phyloP scores from a whole-genome alignment of 2,329 filamentous ascomycete genomes.

The Colletotrichum falcatum region DNA sequence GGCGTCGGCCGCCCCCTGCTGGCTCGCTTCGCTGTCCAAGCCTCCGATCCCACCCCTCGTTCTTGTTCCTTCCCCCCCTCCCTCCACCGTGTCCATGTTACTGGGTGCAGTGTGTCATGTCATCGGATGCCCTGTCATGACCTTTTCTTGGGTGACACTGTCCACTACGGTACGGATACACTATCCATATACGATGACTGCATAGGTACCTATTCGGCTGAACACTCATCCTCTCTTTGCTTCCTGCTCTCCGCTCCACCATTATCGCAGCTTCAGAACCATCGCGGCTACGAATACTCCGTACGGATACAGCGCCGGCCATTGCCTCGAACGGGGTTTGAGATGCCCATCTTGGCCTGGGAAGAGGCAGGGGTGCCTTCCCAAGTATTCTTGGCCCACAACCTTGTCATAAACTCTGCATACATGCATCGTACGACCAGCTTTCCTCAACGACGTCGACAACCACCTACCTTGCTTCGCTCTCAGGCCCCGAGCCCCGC shows the following conservation, averaged over 20 bases:
- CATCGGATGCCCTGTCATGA: background rate
- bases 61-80: background rate
- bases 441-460: constrained; percentile 5
- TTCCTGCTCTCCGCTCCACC: background rate
- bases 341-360: constrained; percentile 7
- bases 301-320: too few species aligned
- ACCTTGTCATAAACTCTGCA: constrained; percentile 28
- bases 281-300: too few species aligned
- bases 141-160: too few species aligned
- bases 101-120: constrained; percentile 9
- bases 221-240: background rate
- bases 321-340: constrained; percentile 11
- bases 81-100: constrained; percentile 7
- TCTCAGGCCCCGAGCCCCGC: background rate
- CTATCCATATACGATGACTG: too few species aligned
- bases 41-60: background rate
- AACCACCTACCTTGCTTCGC: background rate
- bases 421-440: too few species aligned
- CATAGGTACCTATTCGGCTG: too few species aligned
- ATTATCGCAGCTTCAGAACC: too few species aligned
- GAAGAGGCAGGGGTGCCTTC: constrained; percentile 9
- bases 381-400: constrained; percentile 15
- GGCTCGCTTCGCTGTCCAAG: constrained; percentile 10
- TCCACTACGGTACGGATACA: too few species aligned
- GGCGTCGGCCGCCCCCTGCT: background rate